These are phyloP conservation scores for Pythium periplocum DNA, from an alignment of 352 stramenopile genomes.

Conservation along the genomic window DNA sequence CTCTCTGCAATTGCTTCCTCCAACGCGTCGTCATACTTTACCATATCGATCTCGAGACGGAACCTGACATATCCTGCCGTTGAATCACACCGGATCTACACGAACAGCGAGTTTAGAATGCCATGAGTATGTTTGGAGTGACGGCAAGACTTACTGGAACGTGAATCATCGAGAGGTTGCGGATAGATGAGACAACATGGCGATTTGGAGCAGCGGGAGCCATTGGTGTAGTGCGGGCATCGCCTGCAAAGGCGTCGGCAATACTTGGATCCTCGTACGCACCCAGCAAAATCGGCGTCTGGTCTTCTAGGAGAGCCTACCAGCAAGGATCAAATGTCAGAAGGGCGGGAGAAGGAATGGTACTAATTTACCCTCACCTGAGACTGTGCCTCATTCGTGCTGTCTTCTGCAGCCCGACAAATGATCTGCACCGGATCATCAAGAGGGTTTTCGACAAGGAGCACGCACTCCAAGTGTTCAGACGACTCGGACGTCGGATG, in stretches of 20 bases:
- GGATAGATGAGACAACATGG: slow-evolving; percentile 43
- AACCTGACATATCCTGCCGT: slow-evolving; percentile 21
- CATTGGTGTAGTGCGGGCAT: slow-evolving; percentile 7
- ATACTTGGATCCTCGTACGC: slow-evolving; percentile 84
- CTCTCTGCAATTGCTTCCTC: slow-evolving; percentile 56
- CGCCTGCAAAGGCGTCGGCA: slow-evolving; percentile 53
- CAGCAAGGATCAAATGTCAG: slow-evolving; percentile 1
- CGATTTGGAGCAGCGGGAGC: slow-evolving; percentile 26
- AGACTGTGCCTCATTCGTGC: not conserved
- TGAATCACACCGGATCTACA: slow-evolving; percentile 17
- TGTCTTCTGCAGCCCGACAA: slow-evolving; percentile 17
- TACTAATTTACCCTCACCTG: not conserved
- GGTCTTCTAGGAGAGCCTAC: slow-evolving; percentile 46
- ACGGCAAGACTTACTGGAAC: slow-evolving; percentile 6
- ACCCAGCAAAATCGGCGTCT: slow-evolving; percentile 56
- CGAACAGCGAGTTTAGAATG: not conserved
- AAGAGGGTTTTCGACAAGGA: slow-evolving; percentile 81
- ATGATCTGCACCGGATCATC: slow-evolving; percentile 69
- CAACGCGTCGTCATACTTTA: slow-evolving; percentile 57
- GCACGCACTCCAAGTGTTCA: slow-evolving; percentile 32
- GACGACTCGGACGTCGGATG: slow-evolving; percentile 7
- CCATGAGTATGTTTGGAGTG: slow-evolving; percentile 37
- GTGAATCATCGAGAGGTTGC: slow-evolving; percentile 15
- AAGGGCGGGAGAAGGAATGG: not conserved
- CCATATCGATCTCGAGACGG: slow-evolving; percentile 52